Conservation (phyloP, 225 moss, liverwort and hornwort species). For the Ulota crispa region DNA sequence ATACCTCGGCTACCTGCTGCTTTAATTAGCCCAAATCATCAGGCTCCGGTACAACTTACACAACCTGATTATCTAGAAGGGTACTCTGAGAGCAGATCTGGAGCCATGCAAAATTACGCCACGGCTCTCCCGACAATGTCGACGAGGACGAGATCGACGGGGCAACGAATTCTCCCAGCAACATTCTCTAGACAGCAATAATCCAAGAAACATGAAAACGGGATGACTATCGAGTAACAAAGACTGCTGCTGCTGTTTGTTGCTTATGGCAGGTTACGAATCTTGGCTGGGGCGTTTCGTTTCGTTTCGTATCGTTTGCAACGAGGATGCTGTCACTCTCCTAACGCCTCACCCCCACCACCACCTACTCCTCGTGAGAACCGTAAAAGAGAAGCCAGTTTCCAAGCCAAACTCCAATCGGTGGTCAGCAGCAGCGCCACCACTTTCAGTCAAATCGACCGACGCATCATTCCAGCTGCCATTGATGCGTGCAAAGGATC, state of each 20-base stretch:
- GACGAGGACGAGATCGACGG: neutral
- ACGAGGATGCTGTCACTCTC: constrained; percentile 9
- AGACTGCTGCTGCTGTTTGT: neutral
- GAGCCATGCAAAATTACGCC: neutral
- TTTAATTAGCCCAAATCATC: neutral
- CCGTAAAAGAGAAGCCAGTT: constrained; percentile 10
- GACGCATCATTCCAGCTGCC: constrained; percentile 10
- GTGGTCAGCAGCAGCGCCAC: neutral
- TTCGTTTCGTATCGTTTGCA: neutral
- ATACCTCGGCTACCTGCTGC: neutral
- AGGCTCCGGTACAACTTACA: neutral
- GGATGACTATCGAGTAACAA: neutral
- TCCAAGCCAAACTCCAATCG: neutral
- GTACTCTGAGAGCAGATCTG: neutral
- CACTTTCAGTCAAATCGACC: constrained; percentile 18
- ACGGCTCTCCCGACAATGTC: neutral
- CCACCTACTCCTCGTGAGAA: constrained; percentile 12
- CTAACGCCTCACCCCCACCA: neutral
- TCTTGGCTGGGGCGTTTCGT: constrained; percentile 7
- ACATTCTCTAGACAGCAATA: constrained; percentile 6
- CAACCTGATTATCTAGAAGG: neutral
- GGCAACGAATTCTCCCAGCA: neutral
- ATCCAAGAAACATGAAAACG: neutral
- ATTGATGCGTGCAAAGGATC: constrained; percentile 10
- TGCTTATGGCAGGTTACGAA: neutral